These are phyloP conservation scores for Colletotrichum spinosum DNA, from an alignment of 2,329 filamentous ascomycete species.

Conservation along the genomic window DNA sequence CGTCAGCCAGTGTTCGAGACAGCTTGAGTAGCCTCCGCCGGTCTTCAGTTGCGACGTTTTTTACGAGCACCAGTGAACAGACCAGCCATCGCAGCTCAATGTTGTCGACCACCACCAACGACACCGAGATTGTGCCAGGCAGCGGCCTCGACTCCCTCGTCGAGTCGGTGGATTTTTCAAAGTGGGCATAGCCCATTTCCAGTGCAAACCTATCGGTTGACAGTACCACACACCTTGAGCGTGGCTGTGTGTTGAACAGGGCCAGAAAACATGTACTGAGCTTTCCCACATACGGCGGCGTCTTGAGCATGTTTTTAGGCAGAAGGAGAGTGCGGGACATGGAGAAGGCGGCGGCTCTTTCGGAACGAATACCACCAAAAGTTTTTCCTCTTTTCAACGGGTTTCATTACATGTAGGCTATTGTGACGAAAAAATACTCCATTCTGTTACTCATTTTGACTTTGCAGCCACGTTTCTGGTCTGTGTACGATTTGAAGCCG, in stretches of 20 bases:
- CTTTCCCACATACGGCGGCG: conserved; percentile 11
- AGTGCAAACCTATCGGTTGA: not conserved
- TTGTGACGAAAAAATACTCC: conserved; percentile 23
- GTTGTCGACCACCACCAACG: conserved; percentile 63
- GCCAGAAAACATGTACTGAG: conserved; percentile 8
- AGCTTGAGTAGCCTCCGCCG: conserved; percentile 71
- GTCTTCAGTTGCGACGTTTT: conserved; percentile 75
- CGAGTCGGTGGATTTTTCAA: conserved; percentile 54
- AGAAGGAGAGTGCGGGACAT: conserved; percentile 1
- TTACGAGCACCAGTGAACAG: conserved; percentile 67
- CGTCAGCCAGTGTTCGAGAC: conserved; percentile 65
- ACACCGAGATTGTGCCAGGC: conserved; percentile 60
- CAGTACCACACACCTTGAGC: conserved; percentile 13
- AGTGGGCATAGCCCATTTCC: conserved; percentile 47
- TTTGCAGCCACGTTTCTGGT: too few species aligned
- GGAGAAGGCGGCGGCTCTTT: conserved; percentile 20
- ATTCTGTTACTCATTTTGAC: not conserved
- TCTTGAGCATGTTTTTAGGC: conserved; percentile 20
- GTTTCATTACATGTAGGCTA: conserved; percentile 24
- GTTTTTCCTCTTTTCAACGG: conserved; percentile 21
- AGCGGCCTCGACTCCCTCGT: conserved; percentile 46
- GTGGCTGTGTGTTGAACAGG: conserved; percentile 9
- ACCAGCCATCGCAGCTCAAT: conserved; percentile 70
- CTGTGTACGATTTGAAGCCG: too few species aligned
- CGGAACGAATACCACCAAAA: conserved; percentile 36